phyloP scores from a whole-genome alignment of 2,329 filamentous ascomycete genomes.

The Triangularia verruculosa region DNA sequence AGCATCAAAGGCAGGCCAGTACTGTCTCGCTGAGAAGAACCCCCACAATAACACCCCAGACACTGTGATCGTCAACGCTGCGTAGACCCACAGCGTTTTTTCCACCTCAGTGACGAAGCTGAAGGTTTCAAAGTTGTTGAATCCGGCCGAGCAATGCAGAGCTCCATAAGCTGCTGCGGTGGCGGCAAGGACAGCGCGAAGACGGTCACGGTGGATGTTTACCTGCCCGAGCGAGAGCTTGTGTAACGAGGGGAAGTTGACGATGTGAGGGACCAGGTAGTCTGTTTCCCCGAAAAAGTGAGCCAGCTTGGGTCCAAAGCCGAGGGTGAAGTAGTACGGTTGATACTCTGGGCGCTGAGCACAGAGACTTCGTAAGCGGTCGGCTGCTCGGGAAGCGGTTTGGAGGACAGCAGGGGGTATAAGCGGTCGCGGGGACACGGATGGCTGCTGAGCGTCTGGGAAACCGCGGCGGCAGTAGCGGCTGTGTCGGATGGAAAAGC shows the following conservation, averaged over 20 bases:
- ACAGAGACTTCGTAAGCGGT: constrained; percentile 3
- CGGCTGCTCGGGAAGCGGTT: neutral
- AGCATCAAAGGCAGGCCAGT: constrained; percentile 1
- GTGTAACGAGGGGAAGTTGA: constrained; percentile 8
- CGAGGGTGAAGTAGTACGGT: neutral
- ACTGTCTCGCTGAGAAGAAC: constrained; percentile 3
- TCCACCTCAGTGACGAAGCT: neutral
- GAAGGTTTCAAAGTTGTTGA: neutral
- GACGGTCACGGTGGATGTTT: constrained; percentile 10
- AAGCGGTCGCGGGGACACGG: neutral
- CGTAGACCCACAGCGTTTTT: constrained; percentile 1
- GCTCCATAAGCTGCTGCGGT: constrained; percentile 10
- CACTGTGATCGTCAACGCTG: neutral
- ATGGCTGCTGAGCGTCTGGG: neutral
- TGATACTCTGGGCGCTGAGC: neutral
- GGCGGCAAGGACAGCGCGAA: constrained; percentile 7
- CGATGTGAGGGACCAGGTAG: constrained; percentile 1
- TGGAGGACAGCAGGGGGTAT: neutral
- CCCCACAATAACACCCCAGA: constrained; percentile 3
- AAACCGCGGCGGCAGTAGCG: constrained; percentile 9
- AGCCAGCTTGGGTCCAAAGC: neutral
- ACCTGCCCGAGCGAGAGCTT: constrained; percentile 10
- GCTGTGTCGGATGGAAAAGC: constrained; percentile 5
- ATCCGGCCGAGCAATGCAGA: constrained; percentile 1
- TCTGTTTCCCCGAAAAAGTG: constrained; percentile 12